Evolutionary conservation across 306 rosid species (phyloP), one percentile per base, ranked within the genome.

Genomic region (Begonia peltatifolia): DNA sequence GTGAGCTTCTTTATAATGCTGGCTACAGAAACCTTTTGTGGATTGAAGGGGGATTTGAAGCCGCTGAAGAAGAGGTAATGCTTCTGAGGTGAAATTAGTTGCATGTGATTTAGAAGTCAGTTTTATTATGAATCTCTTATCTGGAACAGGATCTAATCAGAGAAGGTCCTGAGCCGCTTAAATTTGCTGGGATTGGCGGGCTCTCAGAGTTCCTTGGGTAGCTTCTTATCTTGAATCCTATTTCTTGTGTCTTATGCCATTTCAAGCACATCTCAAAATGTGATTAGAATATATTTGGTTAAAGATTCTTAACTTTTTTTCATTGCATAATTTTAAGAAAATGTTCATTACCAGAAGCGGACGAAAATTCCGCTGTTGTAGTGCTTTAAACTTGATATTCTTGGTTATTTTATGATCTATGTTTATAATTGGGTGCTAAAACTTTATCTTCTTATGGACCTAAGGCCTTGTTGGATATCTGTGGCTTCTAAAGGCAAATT

Each of bases 1-100:
- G 95, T 50, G 94, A 84, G 68, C 66, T 77, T 55, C 87, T 89
- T 22, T 78, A 78, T 60, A 84, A 78, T 57, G 76, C 92, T 23
- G 97, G 95, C 58, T 85, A 80, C 62, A 71, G n/a, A 53, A 90
- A 80, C 71, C 79, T 90, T 73, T 90, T 90, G 72, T 85, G 87
- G 99, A 87, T 90, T 68, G 94, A 80, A 66, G 99, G 97, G 23
- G 97, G 97, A 57, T 66, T 82, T 38, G 95, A 89, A 57, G 74
- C 85, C 67, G 95, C 99, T 54, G 92, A 71, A 61, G 97, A 86
- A 13, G 94, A 90, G 94, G 99, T 77, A 58, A 12, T 46, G 47
- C 30, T 42, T 42, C 13, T 13, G 14, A 41, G n/a, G 38, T 3
- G 6, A 48, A 25, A 47, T 57, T 10, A 23, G 8, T 65, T 47